Conservation (phyloP, 306 rosid species). For the Castanea sativa region DNA sequence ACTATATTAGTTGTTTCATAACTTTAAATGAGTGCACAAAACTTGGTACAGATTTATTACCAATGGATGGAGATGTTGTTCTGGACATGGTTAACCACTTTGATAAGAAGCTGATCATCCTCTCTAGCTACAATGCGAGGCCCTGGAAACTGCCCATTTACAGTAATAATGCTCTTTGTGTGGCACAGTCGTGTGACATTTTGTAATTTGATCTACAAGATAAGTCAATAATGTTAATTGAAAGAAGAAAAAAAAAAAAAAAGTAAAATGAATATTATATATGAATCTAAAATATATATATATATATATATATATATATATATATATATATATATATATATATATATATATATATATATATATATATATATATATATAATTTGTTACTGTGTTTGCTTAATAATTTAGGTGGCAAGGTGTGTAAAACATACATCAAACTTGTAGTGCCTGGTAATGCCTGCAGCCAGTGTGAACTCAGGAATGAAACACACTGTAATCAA, state of each 20-base stretch:
- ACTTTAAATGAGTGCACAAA: neutral
- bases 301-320: too few relatives aligned
- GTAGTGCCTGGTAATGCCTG: conserved; percentile 58
- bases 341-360: too few relatives aligned
- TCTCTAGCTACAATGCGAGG: conserved; percentile 73
- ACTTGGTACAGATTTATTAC: conserved; percentile 22
- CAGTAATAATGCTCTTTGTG: conserved; percentile 59
- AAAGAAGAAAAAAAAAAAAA: neutral
- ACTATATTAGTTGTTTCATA: neutral
- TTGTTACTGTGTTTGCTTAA: neutral
- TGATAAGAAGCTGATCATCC: conserved; percentile 53
- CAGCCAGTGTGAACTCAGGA: conserved; percentile 35
- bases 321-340: too few relatives aligned
- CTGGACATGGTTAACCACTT: conserved; percentile 53
- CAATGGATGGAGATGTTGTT: conserved; percentile 63
- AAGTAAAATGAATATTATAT: neutral
- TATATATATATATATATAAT: too few relatives aligned
- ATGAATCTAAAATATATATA: too few relatives aligned
- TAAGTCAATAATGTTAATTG: neutral
- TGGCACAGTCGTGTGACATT: conserved; percentile 67
- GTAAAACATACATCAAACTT: conserved; percentile 43
- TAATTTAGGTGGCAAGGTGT: neutral
- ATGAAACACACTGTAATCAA: conserved; percentile 17
- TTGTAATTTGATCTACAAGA: conserved; percentile 38
- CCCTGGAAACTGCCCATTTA: conserved; percentile 76